Evolutionary conservation across 345 rosid species (phyloP).

Genomic region (Salix viminalis): DNA sequence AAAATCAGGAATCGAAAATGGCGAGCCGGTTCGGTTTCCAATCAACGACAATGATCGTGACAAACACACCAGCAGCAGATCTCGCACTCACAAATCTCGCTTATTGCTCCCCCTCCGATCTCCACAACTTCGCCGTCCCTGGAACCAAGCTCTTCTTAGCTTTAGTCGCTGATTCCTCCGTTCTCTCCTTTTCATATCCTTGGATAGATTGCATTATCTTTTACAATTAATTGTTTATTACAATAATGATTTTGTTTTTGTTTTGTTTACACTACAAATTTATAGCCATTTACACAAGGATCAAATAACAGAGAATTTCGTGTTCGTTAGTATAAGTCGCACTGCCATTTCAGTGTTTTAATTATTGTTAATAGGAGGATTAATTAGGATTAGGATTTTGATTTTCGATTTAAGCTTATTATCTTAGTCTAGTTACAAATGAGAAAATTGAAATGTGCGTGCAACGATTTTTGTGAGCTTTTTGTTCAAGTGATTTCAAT

Average conservation of each 20-base stretch:
- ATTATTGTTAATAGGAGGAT: neutral
- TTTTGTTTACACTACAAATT: too few species aligned
- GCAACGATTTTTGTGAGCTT: neutral
- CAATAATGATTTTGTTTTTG: too few species aligned
- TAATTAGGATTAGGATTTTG: too few species aligned
- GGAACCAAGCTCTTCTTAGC: slow-evolving; percentile 69
- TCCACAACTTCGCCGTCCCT: slow-evolving; percentile 72
- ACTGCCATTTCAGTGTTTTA: neutral
- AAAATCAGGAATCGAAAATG: slow-evolving; percentile 30
- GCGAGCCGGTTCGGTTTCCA: slow-evolving; percentile 55
- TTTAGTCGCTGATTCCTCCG: slow-evolving; percentile 47
- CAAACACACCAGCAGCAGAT: slow-evolving; percentile 71
- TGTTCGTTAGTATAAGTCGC: neutral
- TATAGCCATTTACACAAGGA: neutral
- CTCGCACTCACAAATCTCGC: slow-evolving; percentile 85
- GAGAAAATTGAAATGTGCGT: neutral
- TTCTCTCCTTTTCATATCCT: slow-evolving; percentile 47
- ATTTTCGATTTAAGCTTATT: neutral
- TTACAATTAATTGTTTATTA: neutral
- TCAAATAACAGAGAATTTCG: neutral
- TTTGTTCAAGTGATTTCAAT: neutral
- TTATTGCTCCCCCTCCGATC: slow-evolving; percentile 85
- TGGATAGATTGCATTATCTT: neutral
- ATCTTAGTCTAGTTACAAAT: neutral
- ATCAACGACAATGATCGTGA: slow-evolving; percentile 54